Evolutionary conservation across 805 yeast species (phyloP).

Genomic region (Teunomyces barrocoloradensis): DNA sequence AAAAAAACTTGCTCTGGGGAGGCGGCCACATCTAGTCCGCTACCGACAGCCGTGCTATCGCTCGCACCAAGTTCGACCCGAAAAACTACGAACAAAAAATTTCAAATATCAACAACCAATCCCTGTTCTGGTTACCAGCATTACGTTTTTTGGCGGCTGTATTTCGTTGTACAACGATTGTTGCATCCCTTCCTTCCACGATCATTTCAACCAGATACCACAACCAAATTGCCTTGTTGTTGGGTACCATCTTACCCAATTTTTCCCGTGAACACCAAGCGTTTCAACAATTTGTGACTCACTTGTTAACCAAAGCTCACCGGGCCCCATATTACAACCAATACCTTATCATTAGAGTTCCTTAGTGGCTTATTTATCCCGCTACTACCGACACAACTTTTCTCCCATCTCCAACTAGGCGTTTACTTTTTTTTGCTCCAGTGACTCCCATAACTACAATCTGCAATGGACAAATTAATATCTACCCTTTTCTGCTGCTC

Average conservation of each 20-base stretch:
- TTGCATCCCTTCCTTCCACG: neutral
- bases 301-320: neutral
- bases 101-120: constrained; percentile 4
- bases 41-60: neutral
- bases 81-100: constrained; percentile 4
- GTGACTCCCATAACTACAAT: neutral
- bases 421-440: neutral
- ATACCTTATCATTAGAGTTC: neutral
- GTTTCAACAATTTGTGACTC: neutral
- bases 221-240: neutral
- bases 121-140: constrained; percentile 1
- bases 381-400: neutral
- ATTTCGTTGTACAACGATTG: neutral
- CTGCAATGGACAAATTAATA: constrained; percentile 27
- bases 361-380: neutral
- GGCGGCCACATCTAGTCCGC: constrained; percentile 1
- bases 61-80: constrained; percentile 2
- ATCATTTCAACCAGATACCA: neutral
- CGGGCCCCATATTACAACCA: too few relatives aligned
- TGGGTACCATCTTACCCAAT: neutral
- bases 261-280: neutral
- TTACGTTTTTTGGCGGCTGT: neutral
- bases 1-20: neutral
- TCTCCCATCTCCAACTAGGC: neutral
- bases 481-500: constrained; percentile 40